Base-by-base conservation (phyloP, 495 filamentous ascomycete genomes). In the Aspergillus asperescens region DNA sequence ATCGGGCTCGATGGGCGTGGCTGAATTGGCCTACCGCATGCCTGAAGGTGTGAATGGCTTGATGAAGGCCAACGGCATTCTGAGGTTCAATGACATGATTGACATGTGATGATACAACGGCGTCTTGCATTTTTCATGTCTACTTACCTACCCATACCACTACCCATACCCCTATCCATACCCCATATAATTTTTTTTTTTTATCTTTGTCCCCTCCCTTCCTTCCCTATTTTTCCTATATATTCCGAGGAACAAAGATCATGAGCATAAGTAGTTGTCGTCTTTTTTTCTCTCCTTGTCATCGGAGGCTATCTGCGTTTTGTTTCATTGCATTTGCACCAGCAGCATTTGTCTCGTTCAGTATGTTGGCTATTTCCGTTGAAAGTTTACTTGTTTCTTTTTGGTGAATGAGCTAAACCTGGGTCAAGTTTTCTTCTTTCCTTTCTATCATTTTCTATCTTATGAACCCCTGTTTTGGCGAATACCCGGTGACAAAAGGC, bases 31-130 rank as follows among this genome's bases (percentile, higher is more conserved):
- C 50, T 74, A 74, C 52, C 69, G 70, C 25, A 76, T 82, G 67
- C 76, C 77, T 19, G 71, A 79, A 20, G 89, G 89, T 10, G 84
- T 96, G 39, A 93, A 98, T 68, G 93, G 93, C 12, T 70, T 93
- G 52, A 73, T 97, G 57, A 88, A 81, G 70, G 80, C 80, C 39
- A 88, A 95, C 61, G 93, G 91, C 4, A 84, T 97, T 45, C 71
- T 98, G 61, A 76, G 85, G 65, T 98, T 98, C 64, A 91, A 92
- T 66, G 90, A 95, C 68, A 89, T 82, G 61, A 90, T 98, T 70
- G 91, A 96, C 57, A 92, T 96, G 78, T 98, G 60, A 76, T 35
- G 38, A n/a, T n/a, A n/a, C n/a, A n/a, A n/a, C 29, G 9, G 18
- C 32, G 24, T 23, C 40, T 18, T 25, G 39, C 22, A 31, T 23